Conservation (phyloP, 257 asterid species). For the Jacaranda copaia region DNA sequence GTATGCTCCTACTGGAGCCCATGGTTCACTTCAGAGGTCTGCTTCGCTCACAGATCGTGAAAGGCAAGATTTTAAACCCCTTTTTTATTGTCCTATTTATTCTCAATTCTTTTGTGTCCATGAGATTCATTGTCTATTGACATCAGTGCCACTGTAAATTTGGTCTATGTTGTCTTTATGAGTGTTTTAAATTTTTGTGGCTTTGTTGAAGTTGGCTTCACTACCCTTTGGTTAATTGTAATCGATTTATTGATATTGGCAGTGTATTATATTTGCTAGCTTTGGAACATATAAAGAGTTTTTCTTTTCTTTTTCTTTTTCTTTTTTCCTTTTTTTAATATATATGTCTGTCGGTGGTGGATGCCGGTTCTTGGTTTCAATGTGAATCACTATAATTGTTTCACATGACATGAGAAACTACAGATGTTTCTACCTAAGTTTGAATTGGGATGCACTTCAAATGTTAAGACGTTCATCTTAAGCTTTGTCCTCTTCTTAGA, state of each 20-base stretch:
- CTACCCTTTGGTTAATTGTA: neutral
- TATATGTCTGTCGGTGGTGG: neutral
- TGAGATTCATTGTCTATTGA: neutral
- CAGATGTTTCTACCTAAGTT: neutral
- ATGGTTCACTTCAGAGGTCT: conserved; percentile 67
- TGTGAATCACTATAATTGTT: conserved; percentile 10
- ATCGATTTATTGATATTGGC: neutral
- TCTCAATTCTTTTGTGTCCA: neutral
- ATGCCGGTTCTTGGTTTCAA: conserved; percentile 9
- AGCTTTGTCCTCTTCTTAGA: conserved; percentile 11
- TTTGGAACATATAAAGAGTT: neutral
- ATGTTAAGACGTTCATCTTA: neutral
- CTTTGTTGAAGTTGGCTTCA: conserved; percentile 5
- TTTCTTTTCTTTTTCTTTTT: neutral
- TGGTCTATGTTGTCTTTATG: neutral
- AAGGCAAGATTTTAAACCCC: conserved; percentile 46
- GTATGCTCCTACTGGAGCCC: conserved; percentile 66
- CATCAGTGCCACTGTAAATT: neutral
- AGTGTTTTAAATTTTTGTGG: neutral
- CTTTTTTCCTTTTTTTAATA: neutral
- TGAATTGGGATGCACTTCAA: conserved; percentile 12
- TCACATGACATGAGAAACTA: neutral
- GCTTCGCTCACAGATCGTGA: conserved; percentile 71
- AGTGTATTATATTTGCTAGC: neutral
- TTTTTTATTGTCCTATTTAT: neutral